Base-by-base conservation (phyloP, 805 yeast species). In the Teunomyces barrocoloradensis region DNA sequence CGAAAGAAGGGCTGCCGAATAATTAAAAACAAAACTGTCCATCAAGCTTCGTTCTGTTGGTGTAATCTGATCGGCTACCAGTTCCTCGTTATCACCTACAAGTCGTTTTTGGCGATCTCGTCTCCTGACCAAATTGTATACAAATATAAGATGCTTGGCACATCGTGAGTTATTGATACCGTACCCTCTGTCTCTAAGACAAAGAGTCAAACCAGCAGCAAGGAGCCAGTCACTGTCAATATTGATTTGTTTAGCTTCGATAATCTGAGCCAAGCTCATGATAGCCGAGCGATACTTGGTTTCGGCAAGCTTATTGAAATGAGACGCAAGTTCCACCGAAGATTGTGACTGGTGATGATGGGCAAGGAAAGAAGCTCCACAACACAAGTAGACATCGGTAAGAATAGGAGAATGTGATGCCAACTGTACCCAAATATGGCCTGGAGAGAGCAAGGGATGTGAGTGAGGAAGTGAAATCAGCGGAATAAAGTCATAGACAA, bases 371-470 rank as follows among this genome's bases (percentile, higher is more conserved):
- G 53, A 46, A 5, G 57, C 54, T 5, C 57, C 59, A 28, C 59
- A 55, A 15, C 49, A 53, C 32, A 43, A 42, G 46, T 49, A 53
- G 12, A 89, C 74, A 1, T 69, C 60, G 0, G 51, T 43, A 49
- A 96, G 76, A 18, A 86, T 77, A 3, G 52, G 60, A 0, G 79
- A 61, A 62, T 94, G 97, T 51, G 78, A 74, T 0, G 64, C 71
- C 20, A 90, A 54, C 58, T 88, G 90, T 32, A 53, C 52, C 52
- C 54, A 55, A 3, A 53, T 37, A 20, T 51, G 49, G 3, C 40
- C 51, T 1, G 59, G 59, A 5, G 54, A 39, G 23, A 55, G 51
- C 25, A 47, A 29, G 18, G 55, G 53, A 39, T 55, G 59, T 18
- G 54, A 45, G 11, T 48, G 51, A 9, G 56, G 59, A 6, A 55